Evolutionary conservation across 129 eudicot species (phyloP).

Genomic region (Flaveria bidentis): DNA sequence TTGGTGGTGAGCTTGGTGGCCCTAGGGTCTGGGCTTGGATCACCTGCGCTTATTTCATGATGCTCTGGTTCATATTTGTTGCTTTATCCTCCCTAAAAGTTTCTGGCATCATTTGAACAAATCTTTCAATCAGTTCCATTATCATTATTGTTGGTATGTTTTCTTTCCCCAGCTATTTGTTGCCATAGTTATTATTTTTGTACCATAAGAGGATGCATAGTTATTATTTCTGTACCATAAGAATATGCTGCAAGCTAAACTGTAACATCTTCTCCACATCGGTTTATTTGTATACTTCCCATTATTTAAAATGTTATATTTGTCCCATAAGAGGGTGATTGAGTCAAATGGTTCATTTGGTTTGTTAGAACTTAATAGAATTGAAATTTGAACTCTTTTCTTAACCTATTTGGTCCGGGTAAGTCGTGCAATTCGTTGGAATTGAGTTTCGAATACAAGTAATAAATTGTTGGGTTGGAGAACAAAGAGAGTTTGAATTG

Average conservation of each 20-base stretch:
- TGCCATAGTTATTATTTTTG: neutral
- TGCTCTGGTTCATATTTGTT: constrained; percentile 81
- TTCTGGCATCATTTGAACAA: constrained; percentile 55
- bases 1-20: constrained; percentile 94
- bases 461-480: neutral
- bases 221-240: neutral
- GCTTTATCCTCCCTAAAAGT: constrained; percentile 78
- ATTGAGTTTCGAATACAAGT: neutral
- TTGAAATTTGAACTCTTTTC: no score
- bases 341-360: neutral
- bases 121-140: neutral
- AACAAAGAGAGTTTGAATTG: no score
- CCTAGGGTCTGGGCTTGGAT: constrained; percentile 93
- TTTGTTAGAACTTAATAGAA: neutral
- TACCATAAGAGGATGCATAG: neutral
- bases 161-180: neutral
- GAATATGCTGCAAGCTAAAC: neutral
- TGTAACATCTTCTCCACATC: constrained; percentile 17
- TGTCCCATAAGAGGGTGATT: neutral
- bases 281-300: neutral
- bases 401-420: neutral
- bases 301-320: neutral
- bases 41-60: constrained; percentile 66
- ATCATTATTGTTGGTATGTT: constrained; percentile 9
- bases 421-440: neutral